These are phyloP conservation scores for Ananas comosus DNA, from an alignment of 176 grass and related monocot species.

Conservation along the genomic window DNA sequence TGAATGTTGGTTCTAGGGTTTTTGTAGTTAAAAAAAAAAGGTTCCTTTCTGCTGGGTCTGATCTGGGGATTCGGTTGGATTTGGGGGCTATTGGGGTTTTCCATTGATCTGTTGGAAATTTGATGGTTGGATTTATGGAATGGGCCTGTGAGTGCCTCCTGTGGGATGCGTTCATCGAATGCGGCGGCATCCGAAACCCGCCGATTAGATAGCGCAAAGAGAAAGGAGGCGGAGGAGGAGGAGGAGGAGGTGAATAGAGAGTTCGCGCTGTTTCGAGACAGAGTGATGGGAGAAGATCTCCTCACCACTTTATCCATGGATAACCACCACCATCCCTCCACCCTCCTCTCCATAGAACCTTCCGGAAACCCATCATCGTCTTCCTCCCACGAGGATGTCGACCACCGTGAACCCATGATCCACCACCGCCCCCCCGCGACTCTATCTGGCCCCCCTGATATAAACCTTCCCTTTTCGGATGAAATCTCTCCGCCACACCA, in stretches of 20 bases:
- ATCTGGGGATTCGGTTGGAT: conserved; percentile 3
- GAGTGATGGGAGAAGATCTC: conserved; percentile 51
- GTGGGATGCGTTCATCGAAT: conserved; percentile 98
- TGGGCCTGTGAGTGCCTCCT: conserved; percentile 59
- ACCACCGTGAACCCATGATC: conserved; percentile 33
- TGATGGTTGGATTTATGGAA: conserved; percentile 82
- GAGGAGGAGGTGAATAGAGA: conserved; percentile 19
- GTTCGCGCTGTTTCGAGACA: conserved; percentile 35
- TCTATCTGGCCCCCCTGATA: conserved; percentile 44
- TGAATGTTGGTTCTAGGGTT: too few relatives aligned
- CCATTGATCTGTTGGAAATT: conserved; percentile 17
- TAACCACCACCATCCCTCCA: conserved; percentile 48
- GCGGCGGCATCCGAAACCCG: conserved; percentile 76
- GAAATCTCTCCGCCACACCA: conserved; percentile 30
- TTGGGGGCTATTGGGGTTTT: conserved; percentile 12
- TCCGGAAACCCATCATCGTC: conserved; percentile 28
- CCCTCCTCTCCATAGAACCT: conserved; percentile 67
- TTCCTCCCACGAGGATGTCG: background rate
- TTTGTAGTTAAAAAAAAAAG: too few relatives aligned
- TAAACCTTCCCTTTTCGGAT: conserved; percentile 49
- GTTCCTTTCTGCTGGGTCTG: too few relatives aligned
- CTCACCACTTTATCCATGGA: conserved; percentile 64
- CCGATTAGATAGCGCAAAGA: conserved; percentile 68
- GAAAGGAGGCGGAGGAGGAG: background rate
- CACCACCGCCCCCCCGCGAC: conserved; percentile 15